Evolutionary conservation across 1,139 yeast species (phyloP), one percentile per base, ranked within the genome.

Genomic region (Hanseniaspora gamundiae): DNA sequence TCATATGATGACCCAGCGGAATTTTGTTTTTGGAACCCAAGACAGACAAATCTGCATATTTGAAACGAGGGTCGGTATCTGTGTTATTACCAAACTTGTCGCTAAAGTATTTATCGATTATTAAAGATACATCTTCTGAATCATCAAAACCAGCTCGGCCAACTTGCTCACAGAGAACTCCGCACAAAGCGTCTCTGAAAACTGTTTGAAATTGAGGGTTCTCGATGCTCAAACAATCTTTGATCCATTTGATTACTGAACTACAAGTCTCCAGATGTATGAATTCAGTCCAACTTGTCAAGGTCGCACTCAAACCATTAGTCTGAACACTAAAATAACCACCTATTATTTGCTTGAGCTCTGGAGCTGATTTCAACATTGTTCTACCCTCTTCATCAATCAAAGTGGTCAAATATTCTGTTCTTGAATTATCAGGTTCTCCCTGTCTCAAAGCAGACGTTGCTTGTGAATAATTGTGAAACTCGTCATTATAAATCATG

Each of bases 401-500:
- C 11, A 49, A 49, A 0, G 58, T 53, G 1, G 70, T 59, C 29
- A 58, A 44, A 33, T 58, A 42, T 44, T 60, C 62, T 2, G 56
- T 55, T 39, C 58, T 60, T 19, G 54, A 50, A 42, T 56, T 56
- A 45, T 58, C 63, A 4, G 62, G 64, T 8, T 55, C 59, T 27
- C 64, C 64, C 46, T 60, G 64, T 45, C 62, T 56, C 35, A 60
- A 43, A 17, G 64, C 64, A 20, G 59, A 56, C 6, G 62, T 59
- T 2, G 64, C 61, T 47, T 64, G 65, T 1, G 69, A 66, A 51
- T 71, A 71, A 52, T 76, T 72, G 55, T 82, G 91, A 50, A 67
- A 69, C 54, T 82, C 91, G 54, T 82, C 93, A 57, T 82, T 82
- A 81, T 87, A 82, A 19, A 81, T 63, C 20, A 79, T 58, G 29